Evolutionary conservation across 192 early-diverging fungal genomes (phyloP), one percentile per base, ranked within the genome.

Genomic region (Backusella psychrophila): DNA sequence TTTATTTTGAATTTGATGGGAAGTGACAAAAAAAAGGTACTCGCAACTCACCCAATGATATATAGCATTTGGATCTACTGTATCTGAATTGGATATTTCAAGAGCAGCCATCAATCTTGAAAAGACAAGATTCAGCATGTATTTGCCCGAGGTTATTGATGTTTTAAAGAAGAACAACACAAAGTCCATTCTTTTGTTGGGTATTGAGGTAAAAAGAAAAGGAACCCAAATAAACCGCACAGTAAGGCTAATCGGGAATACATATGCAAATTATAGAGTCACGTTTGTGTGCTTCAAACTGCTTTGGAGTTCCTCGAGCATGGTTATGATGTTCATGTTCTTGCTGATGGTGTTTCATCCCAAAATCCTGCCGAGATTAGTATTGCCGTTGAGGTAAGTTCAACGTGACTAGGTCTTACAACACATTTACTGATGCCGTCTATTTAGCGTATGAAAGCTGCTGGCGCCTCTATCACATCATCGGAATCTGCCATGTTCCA

Each of bases 241-340:
- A 56, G 19, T 56, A 2, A 56, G 11, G 56, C 9, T 63, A 63
- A 63, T 63, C 56, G 23, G 21, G 33, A 33, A 53, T 23, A 6
- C 7, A 11, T 21, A 1, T 21, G 4, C n/a, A 12, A 31, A n/a
- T 53, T 75, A 33, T 74, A 94, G 89, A 88, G 94, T n/a, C 98
- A 99, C 78, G 97, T 99, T 9, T 99, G 98, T 76, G 92, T 99
- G 3, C 75, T 95, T 44, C 98, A 99, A 84, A 98, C 98, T 7
- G 93, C 95, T 26, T 85, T 99, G 80, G 98, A 98, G 66, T 79
- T 99, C 34, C 76, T 96, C 56, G 91, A 93, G 34, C 79, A 87
- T 36, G 83, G 91, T 63, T 90, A 89, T 74, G 88, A 94, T 72
- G 96, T 97, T 66, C 91, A 94, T 78, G 93, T 99, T 23, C 78